phyloP scores from a whole-genome alignment of 2,329 filamentous ascomycete genomes.

The Colletotrichum somersetense region DNA sequence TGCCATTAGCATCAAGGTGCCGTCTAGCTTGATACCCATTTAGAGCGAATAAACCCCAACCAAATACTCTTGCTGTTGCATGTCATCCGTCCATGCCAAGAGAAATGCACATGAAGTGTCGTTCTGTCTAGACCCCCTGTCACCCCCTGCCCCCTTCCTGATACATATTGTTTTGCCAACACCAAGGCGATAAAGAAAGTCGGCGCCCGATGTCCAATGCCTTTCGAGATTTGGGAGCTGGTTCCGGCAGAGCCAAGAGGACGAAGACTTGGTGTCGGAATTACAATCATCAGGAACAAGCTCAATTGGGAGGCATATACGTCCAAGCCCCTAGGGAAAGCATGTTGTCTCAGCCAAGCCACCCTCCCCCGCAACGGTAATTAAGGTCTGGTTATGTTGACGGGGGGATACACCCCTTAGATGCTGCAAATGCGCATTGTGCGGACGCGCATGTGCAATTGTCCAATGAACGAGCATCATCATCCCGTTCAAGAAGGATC shows the following conservation, averaged over 20 bases:
- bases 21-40: background rate
- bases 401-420: background rate
- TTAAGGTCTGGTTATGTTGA: background rate
- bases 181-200: too few species aligned
- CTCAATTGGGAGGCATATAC: background rate
- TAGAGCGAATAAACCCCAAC: background rate
- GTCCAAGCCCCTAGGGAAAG: background rate
- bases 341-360: background rate
- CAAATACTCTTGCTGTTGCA: background rate
- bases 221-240: background rate
- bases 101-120: background rate
- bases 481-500: background rate
- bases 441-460: background rate
- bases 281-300: constrained; percentile 16
- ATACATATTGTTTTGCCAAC: background rate
- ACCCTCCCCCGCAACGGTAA: background rate
- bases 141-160: background rate
- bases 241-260: constrained; percentile 1
- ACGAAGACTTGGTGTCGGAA: background rate
- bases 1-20: background rate
- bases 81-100: constrained; percentile 28
- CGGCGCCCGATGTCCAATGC: background rate
- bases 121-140: constrained; percentile 7
- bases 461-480: background rate
- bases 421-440: background rate